phyloP scores from a whole-genome alignment of 1,284 basidiomycete species.

The Cronartium quercuum region DNA sequence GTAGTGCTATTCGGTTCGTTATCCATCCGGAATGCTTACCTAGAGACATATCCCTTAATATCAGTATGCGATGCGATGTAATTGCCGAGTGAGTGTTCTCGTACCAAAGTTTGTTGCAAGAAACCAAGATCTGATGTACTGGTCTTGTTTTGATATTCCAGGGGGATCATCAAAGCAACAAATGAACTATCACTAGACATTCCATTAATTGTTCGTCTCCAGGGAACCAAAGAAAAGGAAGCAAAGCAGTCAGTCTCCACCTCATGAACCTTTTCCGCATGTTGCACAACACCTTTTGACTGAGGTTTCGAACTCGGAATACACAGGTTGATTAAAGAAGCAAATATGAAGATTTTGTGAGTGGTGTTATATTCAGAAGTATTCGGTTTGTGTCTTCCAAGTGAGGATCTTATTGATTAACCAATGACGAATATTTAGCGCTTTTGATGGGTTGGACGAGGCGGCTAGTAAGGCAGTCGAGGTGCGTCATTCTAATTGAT shows the following conservation, averaged over 20 bases:
- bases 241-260: constrained; percentile 69
- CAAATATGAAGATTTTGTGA: constrained; percentile 77
- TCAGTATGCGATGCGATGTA: constrained; percentile 91
- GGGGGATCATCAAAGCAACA: constrained; percentile 93
- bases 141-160: constrained; percentile 56
- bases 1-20: constrained; percentile 48
- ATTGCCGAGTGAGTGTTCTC: constrained; percentile 48
- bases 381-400: constrained; percentile 43
- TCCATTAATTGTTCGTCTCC: constrained; percentile 86
- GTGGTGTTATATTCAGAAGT: background rate
- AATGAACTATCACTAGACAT: constrained; percentile 79
- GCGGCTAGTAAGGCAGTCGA: constrained; percentile 48
- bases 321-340: constrained; percentile 77
- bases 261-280: constrained; percentile 41
- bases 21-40: constrained; percentile 42
- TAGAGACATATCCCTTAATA: constrained; percentile 12
- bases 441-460: constrained; percentile 77
- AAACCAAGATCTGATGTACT: background rate
- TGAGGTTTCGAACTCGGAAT: background rate
- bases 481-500: background rate
- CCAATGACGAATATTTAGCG: constrained; percentile 46
- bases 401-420: constrained; percentile 43
- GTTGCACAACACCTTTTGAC: background rate
- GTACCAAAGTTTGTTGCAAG: background rate
- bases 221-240: constrained; percentile 93